These are phyloP conservation scores for Pseudodiploospora longispora DNA, from an alignment of 2,329 filamentous ascomycete species.

Conservation along the genomic window DNA sequence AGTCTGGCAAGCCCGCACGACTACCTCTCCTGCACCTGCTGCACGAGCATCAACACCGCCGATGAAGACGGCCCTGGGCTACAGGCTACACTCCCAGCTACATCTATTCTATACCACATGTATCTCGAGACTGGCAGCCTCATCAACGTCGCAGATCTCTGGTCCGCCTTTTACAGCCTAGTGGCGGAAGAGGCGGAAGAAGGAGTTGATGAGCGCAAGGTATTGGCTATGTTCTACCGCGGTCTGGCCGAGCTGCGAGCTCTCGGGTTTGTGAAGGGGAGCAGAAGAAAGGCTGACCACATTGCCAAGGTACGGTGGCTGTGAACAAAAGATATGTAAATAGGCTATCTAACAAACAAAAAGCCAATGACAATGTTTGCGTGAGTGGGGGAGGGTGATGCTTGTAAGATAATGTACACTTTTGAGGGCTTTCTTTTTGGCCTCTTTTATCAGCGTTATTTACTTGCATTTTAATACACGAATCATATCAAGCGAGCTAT, in stretches of 20 bases:
- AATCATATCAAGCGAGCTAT: too few relatives aligned
- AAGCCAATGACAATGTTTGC: too few relatives aligned
- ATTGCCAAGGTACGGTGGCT: conserved; percentile 84
- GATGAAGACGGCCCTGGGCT: conserved; percentile 20
- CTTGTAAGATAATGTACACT: not conserved
- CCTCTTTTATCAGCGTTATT: too few relatives aligned
- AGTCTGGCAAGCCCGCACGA: conserved; percentile 66
- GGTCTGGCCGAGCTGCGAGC: conserved; percentile 76
- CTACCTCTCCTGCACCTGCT: conserved; percentile 69
- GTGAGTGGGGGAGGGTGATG: not conserved
- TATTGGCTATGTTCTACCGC: conserved; percentile 73
- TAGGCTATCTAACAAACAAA: too few relatives aligned
- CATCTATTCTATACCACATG: conserved; percentile 68
- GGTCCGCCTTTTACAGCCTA: conserved; percentile 65
- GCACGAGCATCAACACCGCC: conserved; percentile 39
- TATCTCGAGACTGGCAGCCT: conserved; percentile 70
- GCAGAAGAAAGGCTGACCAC: conserved; percentile 87
- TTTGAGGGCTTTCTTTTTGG: too few relatives aligned
- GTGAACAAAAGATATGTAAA: conserved; percentile 17
- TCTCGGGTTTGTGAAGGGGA: conserved; percentile 81
- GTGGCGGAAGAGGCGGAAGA: conserved; percentile 34
- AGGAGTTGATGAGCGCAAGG: conserved; percentile 42
- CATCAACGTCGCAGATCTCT: conserved; percentile 73
- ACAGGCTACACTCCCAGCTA: conserved; percentile 56
- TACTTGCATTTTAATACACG: too few relatives aligned